These are phyloP conservation scores for Chenopodium berlandieri DNA, from an alignment of 148 eudicot genomes.

Conservation along the genomic window DNA sequence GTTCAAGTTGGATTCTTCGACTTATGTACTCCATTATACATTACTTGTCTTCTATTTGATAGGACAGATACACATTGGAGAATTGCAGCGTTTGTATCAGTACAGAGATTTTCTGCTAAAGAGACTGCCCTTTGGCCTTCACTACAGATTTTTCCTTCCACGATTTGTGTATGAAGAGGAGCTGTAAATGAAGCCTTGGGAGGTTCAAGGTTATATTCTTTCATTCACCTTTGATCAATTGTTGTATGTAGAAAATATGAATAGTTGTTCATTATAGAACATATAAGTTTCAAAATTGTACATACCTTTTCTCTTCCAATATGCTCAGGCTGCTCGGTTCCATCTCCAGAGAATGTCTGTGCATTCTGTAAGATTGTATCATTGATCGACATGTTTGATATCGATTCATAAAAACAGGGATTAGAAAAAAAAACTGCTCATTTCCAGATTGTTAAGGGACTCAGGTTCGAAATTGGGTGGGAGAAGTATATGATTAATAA, in stretches of 20 bases:
- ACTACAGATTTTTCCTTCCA: neutral
- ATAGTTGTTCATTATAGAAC: neutral
- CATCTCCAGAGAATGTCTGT: neutral
- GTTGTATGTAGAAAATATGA: constrained; percentile 16
- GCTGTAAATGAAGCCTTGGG: constrained; percentile 16
- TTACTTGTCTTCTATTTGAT: constrained; percentile 28
- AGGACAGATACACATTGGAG: constrained; percentile 22
- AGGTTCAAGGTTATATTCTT: constrained; percentile 10
- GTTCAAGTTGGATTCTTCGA: neutral
- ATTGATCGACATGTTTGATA: neutral
- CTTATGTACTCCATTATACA: neutral
- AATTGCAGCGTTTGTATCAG: constrained; percentile 11
- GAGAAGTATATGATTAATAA: neutral
- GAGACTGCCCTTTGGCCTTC: neutral
- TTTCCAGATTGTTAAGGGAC: neutral
- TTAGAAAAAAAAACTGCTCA: neutral
- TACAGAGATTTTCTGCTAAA: constrained; percentile 11
- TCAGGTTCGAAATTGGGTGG: neutral
- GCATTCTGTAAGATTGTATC: neutral
- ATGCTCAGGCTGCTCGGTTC: neutral
- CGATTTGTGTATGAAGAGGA: constrained; percentile 5
- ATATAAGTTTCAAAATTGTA: neutral
- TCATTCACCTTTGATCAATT: constrained; percentile 1
- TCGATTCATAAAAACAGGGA: neutral
- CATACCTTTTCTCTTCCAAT: neutral